Evolutionary conservation across 495 filamentous ascomycete genomes (phyloP).

Genomic region (Pseudevernia furfuracea): DNA sequence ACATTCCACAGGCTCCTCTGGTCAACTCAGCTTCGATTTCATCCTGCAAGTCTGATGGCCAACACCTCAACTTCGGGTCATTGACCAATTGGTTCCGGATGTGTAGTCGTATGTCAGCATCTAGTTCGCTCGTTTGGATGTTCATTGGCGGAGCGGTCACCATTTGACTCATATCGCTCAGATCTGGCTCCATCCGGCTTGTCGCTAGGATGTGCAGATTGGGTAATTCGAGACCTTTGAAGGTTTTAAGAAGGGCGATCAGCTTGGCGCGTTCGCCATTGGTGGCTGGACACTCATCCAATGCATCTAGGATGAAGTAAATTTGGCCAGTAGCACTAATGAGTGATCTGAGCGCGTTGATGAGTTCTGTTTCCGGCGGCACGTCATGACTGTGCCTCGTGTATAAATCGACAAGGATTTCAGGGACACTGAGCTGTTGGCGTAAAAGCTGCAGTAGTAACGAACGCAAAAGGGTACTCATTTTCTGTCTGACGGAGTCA

Average conservation of each 20-base stretch:
- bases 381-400: not conserved
- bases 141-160: not conserved
- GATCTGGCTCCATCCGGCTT: not conserved
- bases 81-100: not conserved
- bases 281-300: slow-evolving; percentile 1
- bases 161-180: not conserved
- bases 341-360: not conserved
- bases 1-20: not conserved
- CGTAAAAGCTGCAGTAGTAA: not conserved
- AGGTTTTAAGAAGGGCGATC: not conserved
- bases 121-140: not conserved
- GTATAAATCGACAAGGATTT: not conserved
- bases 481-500: not conserved
- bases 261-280: too few relatives aligned
- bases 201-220: not conserved
- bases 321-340: not conserved
- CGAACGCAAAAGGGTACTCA: not conserved
- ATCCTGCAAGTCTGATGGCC: not conserved
- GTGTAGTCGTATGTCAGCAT: not conserved
- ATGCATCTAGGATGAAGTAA: not conserved
- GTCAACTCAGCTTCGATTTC: not conserved
- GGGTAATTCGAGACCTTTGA: not conserved
- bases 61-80: not conserved
- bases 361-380: not conserved
- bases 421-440: not conserved